A percentile compares a stretch with the other conserved stretches of the same genome.
Evolutionary conservation across 352 stramenopile genomes (phyloP).

Genomic region (Saprolegnia diclina): DNA sequence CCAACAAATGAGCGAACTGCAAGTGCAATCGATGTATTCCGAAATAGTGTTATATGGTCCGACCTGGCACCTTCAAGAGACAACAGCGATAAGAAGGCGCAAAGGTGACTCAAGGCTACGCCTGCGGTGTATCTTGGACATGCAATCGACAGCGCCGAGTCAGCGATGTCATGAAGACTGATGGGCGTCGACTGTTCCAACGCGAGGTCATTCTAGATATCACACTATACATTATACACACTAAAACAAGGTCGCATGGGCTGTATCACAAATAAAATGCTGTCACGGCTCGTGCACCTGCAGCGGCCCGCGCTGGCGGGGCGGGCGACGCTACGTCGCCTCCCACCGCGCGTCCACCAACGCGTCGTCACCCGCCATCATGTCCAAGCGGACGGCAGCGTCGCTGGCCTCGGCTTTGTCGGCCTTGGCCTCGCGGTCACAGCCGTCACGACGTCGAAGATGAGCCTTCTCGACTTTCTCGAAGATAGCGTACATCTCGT

Average conservation of each 20-base stretch:
- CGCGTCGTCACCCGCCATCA: not conserved
- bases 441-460: not conserved
- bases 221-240: not conserved
- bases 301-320: not conserved
- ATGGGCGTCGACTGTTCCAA: not conserved
- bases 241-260: not conserved
- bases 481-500: slow-evolving; percentile 3
- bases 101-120: too few species aligned
- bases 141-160: not conserved
- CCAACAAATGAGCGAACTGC: not conserved
- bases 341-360: not conserved
- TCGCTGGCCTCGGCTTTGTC: slow-evolving; percentile 7
- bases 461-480: slow-evolving; percentile 18
- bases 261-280: not conserved
- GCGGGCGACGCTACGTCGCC: not conserved
- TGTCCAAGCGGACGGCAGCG: not conserved
- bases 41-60: not conserved
- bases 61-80: too few species aligned
- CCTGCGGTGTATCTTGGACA: too few species aligned
- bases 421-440: slow-evolving; percentile 6
- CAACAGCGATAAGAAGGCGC: too few species aligned
- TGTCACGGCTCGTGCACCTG: slow-evolving; percentile 10
- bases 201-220: not conserved
- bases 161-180: too few species aligned
- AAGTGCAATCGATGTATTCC: not conserved